Percentiles rank a stretch among this genome's conserved stretches.
Evolutionary conservation across 2,329 filamentous ascomycete species (phyloP).

Genomic region (Colletotrichum kahawae): DNA sequence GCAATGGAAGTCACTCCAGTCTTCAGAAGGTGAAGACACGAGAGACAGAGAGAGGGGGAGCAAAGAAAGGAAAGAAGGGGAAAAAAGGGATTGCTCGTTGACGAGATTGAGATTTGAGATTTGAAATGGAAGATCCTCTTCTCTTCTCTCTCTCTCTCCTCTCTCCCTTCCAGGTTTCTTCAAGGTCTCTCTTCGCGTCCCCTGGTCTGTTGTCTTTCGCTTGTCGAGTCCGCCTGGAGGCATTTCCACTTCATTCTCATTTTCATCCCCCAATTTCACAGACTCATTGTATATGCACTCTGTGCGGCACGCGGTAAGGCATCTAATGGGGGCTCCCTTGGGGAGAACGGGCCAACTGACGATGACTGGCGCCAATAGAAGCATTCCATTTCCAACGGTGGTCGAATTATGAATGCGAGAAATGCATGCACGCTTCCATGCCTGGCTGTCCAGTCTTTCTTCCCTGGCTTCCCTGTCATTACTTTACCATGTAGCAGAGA

Average conservation of each 20-base stretch:
- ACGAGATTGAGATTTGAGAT: background rate
- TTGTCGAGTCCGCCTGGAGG: background rate
- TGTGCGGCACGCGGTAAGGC: background rate
- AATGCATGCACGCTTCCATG: background rate
- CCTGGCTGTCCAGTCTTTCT: background rate
- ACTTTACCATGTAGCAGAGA: background rate
- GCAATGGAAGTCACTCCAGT: background rate
- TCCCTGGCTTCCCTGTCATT: background rate
- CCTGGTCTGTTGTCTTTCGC: background rate
- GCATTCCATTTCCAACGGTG: background rate
- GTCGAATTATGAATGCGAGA: background rate
- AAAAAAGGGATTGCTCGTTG: background rate
- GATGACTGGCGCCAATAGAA: background rate
- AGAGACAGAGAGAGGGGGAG: background rate
- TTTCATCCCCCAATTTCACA: background rate
- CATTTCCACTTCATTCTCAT: background rate
- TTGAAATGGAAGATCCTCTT: constrained; percentile 2
- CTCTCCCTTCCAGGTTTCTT: background rate
- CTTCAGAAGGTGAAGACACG: background rate
- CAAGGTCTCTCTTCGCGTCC: background rate
- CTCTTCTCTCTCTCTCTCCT: background rate
- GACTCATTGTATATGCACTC: background rate
- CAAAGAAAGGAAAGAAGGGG: background rate
- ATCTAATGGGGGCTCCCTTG: background rate
- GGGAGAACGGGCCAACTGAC: background rate